Conservation (phyloP, 2,329 filamentous ascomycete genomes). For the Graphilbum fragrans region DNA sequence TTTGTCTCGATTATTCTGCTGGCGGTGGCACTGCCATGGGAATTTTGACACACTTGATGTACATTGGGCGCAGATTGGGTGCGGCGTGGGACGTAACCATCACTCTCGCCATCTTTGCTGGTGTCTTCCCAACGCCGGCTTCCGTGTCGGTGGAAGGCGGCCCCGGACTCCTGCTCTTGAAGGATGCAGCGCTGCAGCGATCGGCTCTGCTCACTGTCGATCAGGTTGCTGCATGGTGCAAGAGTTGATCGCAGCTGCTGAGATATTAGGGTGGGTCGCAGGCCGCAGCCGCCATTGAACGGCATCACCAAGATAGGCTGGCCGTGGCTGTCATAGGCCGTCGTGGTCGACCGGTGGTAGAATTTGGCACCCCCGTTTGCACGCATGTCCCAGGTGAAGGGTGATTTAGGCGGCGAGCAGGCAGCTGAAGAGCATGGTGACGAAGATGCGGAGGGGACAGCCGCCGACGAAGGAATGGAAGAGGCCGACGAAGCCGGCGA, state of each 20-base stretch:
- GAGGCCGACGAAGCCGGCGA: background rate
- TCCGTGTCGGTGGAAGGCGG: conserved; percentile 4
- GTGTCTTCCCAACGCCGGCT: conserved; percentile 1
- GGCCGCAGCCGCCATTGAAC: conserved; percentile 6
- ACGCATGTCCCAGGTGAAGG: background rate
- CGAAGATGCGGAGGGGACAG: background rate
- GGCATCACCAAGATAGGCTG: conserved; percentile 1
- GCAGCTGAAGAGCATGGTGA: background rate
- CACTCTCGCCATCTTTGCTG: background rate
- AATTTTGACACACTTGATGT: background rate
- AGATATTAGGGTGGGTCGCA: conserved; percentile 2
- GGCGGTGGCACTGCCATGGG: background rate
- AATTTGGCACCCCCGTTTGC: background rate
- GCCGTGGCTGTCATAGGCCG: conserved; percentile 1
- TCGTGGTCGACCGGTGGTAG: conserved; percentile 1
- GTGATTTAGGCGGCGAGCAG: background rate
- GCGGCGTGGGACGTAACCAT: background rate
- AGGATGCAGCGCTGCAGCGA: conserved; percentile 2
- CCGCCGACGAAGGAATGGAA: too few relatives aligned
- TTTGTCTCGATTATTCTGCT: background rate
- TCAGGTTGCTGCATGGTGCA: background rate
- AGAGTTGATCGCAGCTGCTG: background rate
- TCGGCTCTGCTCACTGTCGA: conserved; percentile 4
- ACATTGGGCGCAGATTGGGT: background rate
- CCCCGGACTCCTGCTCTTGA: conserved; percentile 5